Conservation (phyloP, 2,329 filamentous ascomycete species). For the Nannizziopsis arthrosporioides region DNA sequence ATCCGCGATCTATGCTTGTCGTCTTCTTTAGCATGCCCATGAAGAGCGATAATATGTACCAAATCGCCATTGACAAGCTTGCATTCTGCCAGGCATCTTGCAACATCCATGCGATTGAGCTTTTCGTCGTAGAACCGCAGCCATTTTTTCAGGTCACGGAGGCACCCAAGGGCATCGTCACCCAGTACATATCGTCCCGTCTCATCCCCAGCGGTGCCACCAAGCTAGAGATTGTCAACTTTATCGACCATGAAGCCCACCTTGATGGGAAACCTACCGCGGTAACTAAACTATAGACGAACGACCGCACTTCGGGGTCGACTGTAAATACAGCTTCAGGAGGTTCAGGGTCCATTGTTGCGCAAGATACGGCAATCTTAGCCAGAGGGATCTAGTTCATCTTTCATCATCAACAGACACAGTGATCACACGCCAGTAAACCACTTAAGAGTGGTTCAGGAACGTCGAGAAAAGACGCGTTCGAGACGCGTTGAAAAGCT, state of each 20-base stretch:
- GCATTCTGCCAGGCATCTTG: slow-evolving; percentile 78
- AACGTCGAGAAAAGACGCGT: not conserved
- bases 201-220: slow-evolving; percentile 67
- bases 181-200: slow-evolving; percentile 77
- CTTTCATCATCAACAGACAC: not conserved
- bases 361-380: not conserved
- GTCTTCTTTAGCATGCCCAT: slow-evolving; percentile 60
- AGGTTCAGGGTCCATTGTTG: slow-evolving; percentile 33
- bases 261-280: slow-evolving; percentile 51
- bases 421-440: not conserved
- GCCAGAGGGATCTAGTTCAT: not conserved
- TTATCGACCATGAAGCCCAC: not conserved
- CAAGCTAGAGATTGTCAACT: slow-evolving; percentile 49
- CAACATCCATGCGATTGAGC: slow-evolving; percentile 85
- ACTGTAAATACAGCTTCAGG: slow-evolving; percentile 46
- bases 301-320: slow-evolving; percentile 83
- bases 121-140: slow-evolving; percentile 89
- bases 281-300: slow-evolving; percentile 86
- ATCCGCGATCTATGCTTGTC: slow-evolving; percentile 67
- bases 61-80: slow-evolving; percentile 87
- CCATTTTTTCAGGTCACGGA: slow-evolving; percentile 93
- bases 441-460: too few relatives aligned
- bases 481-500: slow-evolving; percentile 8
- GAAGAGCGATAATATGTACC: slow-evolving; percentile 73
- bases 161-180: slow-evolving; percentile 80